Evolutionary conservation across 2,329 filamentous ascomycete genomes (phyloP), one percentile per base, ranked within the genome.

Genomic region (Fusarium phyllophilum): DNA sequence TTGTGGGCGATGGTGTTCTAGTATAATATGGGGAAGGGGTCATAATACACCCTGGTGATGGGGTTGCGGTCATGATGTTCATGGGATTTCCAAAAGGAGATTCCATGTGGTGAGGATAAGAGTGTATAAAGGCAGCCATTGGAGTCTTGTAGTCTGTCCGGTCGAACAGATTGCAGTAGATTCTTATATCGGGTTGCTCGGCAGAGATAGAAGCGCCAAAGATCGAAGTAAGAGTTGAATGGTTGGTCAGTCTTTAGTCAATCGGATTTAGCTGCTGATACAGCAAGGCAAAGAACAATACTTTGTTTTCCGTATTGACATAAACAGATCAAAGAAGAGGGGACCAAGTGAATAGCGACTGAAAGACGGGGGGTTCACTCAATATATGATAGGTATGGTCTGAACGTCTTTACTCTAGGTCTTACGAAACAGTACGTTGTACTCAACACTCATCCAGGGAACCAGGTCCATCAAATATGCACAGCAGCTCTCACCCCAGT

Each of bases 21-120:
- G 74, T 73, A n/a, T 63, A 72, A 52, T 75, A 74, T 18, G 77
- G 63, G 42, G 75, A 69, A 45, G 74, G 66, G 26, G 70, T 72
- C 65, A 73, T 72, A n/a, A 70, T 45, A 51, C 74, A 75, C 41
- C 66, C 71, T 17, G 68, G 67, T 20, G 72, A 74, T 33, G 72
- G 72, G 17, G 72, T 75, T 44, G 68, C 42, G 29, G 52, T n/a
- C 60, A 75, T 62, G 20, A 51, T 51, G 60, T 62, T 68, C 63
- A 74, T 65, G 17, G 59, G 59, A 8, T 56, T 59, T 31, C 68
- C 72, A 34, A 66, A 75, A 46, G 72, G 52, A 54, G 72, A 39
- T 34, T 74, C 72, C 72, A 74, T 66, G 60, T 65, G 46, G 38
- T 74, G 67, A 52, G 70, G 63, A 49, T 74, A 73, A 41, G 73